Evolutionary conservation across 129 eudicot species (phyloP).

Genomic region (Ambrosia trifida): DNA sequence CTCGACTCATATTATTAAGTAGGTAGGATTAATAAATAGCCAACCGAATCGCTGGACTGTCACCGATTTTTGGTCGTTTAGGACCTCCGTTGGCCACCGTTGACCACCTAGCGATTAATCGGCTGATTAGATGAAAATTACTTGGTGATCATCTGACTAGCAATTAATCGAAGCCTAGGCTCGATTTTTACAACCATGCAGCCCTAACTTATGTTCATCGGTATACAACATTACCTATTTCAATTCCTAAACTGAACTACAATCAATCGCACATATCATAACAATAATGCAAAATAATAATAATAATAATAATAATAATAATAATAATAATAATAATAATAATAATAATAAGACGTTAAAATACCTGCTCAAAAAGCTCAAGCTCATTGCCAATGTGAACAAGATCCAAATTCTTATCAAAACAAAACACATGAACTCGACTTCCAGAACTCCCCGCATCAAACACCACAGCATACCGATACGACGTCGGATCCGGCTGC

Average conservation of each 20-base stretch:
- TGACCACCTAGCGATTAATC: too few relatives aligned
- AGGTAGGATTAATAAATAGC: too few relatives aligned
- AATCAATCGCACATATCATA: neutral
- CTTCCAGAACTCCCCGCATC: conserved; percentile 99
- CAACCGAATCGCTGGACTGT: too few relatives aligned
- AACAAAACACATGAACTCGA: conserved; percentile 89
- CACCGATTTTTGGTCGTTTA: too few relatives aligned
- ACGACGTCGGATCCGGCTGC: conserved; percentile 21
- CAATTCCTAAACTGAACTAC: conserved; percentile 11
- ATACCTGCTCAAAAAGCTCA: conserved; percentile 87
- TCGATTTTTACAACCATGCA: too few relatives aligned
- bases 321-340: neutral
- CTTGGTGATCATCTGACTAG: too few relatives aligned
- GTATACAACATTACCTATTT: neutral
- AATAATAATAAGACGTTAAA: neutral
- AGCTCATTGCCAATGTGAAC: conserved; percentile 81
- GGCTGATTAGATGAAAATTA: too few relatives aligned
- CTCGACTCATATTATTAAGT: too few relatives aligned
- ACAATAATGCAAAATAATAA: neutral
- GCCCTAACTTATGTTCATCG: conserved; percentile 13
- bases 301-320: neutral
- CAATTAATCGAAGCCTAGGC: too few relatives aligned
- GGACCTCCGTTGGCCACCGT: too few relatives aligned
- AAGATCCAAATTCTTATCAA: conserved; percentile 78
- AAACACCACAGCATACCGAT: conserved; percentile 73